phyloP scores from a whole-genome alignment of 2,329 filamentous ascomycete species.

The Colletotrichum gigasporum region DNA sequence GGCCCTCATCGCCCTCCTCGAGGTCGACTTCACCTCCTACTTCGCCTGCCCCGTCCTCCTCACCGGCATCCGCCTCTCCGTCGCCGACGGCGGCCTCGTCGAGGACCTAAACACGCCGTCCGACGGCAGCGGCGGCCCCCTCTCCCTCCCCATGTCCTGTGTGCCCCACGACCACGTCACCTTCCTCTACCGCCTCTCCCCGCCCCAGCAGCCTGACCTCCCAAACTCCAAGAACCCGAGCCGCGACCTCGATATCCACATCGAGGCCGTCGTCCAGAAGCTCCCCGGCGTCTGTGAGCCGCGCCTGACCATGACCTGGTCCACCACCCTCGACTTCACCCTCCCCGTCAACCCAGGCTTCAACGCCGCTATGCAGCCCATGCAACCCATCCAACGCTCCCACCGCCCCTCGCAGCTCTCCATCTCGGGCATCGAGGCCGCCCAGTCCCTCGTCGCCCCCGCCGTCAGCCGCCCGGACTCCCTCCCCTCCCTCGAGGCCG shows the following conservation, averaged over 20 bases:
- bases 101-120: slow-evolving; percentile 65
- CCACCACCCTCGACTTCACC: slow-evolving; percentile 75
- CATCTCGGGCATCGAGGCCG: slow-evolving; percentile 63
- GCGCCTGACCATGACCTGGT: slow-evolving; percentile 72
- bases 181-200: slow-evolving; percentile 73
- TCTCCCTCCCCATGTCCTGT: slow-evolving; percentile 67
- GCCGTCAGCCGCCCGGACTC: slow-evolving; percentile 68
- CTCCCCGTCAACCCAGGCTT: slow-evolving; percentile 71
- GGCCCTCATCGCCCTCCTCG: slow-evolving; percentile 74
- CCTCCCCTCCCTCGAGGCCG: slow-evolving; percentile 66
- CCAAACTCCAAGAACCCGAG: slow-evolving; percentile 53
- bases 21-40: slow-evolving; percentile 78
- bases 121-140: slow-evolving; percentile 50
- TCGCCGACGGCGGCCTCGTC: slow-evolving; percentile 68
- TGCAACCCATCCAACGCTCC: slow-evolving; percentile 67
- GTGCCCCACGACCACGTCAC: slow-evolving; percentile 80
- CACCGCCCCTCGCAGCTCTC: slow-evolving; percentile 73
- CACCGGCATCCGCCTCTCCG: slow-evolving; percentile 64
- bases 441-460: slow-evolving; percentile 65
- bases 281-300: slow-evolving; percentile 67
- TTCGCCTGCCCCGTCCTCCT: slow-evolving; percentile 74
- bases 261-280: slow-evolving; percentile 68
- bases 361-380: slow-evolving; percentile 62
- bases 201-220: slow-evolving; percentile 57
- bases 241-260: slow-evolving; percentile 66